These are phyloP conservation scores for Penicillium concentricum DNA, from an alignment of 2,329 filamentous ascomycete species.

Conservation along the genomic window DNA sequence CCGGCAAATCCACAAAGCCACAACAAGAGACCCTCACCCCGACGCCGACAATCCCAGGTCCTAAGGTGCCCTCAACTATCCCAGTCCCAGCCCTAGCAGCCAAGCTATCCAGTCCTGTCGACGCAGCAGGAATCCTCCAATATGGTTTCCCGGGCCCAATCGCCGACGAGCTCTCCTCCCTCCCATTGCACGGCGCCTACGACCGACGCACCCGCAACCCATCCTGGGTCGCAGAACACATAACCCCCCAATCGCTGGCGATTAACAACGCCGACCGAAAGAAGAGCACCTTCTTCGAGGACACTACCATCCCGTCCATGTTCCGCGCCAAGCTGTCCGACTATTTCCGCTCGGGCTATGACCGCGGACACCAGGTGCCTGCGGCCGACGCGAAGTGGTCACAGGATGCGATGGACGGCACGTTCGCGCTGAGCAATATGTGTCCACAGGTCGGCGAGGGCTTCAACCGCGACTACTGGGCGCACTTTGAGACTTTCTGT, in stretches of 20 bases:
- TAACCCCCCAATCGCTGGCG: constrained; percentile 81
- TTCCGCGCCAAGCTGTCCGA: constrained; percentile 90
- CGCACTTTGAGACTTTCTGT: constrained; percentile 97
- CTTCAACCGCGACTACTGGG: constrained; percentile 99
- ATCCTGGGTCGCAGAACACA: constrained; percentile 93
- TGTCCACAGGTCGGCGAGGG: constrained; percentile 97
- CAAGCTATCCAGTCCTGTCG: constrained; percentile 52
- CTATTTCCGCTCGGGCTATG: constrained; percentile 93
- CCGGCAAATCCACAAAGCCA: constrained; percentile 46
- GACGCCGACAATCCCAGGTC: constrained; percentile 24
- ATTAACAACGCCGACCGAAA: constrained; percentile 76
- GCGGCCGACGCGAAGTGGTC: constrained; percentile 96
- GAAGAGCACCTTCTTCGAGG: constrained; percentile 79
- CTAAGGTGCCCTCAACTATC: constrained; percentile 32
- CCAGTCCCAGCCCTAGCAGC: constrained; percentile 21
- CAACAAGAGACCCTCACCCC: constrained; percentile 30
- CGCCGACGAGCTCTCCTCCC: constrained; percentile 73
- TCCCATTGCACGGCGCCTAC: constrained; percentile 80
- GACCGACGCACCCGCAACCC: constrained; percentile 90
- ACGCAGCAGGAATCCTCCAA: constrained; percentile 74
- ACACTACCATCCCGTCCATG: constrained; percentile 72
- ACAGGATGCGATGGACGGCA: constrained; percentile 90
- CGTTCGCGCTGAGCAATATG: constrained; percentile 94
- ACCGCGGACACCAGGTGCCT: constrained; percentile 94
- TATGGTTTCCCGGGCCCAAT: constrained; percentile 93